Percentiles rank a stretch among this genome's conserved stretches.
Conservation (phyloP, 306 rosid genomes). For the Vigna angularis region DNA sequence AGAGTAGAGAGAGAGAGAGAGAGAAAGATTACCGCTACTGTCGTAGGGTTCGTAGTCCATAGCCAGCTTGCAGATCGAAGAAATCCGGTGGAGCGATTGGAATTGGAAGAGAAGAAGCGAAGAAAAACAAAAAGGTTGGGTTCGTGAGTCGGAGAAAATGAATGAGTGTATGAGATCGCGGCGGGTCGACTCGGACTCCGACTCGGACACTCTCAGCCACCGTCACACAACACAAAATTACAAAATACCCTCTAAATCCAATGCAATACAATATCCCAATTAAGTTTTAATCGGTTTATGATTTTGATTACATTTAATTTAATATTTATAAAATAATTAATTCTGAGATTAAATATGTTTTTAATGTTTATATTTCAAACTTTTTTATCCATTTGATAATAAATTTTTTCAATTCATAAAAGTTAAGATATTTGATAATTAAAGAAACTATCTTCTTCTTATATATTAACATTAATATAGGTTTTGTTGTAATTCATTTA, state of each 20-base stretch:
- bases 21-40: slow-evolving; percentile 79
- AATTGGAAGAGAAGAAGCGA: neutral
- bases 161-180: slow-evolving; percentile 36
- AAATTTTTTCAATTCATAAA: too few species aligned
- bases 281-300: too few species aligned
- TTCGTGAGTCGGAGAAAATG: slow-evolving; percentile 28
- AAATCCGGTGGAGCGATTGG: neutral
- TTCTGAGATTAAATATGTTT: too few species aligned
- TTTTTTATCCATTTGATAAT: too few species aligned
- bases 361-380: too few species aligned
- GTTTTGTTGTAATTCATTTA: too few species aligned
- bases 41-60: slow-evolving; percentile 97
- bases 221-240: slow-evolving; percentile 16
- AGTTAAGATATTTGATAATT: too few species aligned
- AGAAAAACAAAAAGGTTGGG: neutral
- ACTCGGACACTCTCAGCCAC: slow-evolving; percentile 34
- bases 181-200: slow-evolving; percentile 42
- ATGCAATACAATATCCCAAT: neutral
- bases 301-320: too few species aligned
- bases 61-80: slow-evolving; percentile 62
- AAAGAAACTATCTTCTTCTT: too few species aligned
- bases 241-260: neutral
- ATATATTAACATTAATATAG: too few species aligned
- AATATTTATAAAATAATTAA: too few species aligned
- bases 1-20: slow-evolving; percentile 20